Evolutionary conservation across 345 rosid species (phyloP).

Genomic region (Chamaenerion angustifolium): DNA sequence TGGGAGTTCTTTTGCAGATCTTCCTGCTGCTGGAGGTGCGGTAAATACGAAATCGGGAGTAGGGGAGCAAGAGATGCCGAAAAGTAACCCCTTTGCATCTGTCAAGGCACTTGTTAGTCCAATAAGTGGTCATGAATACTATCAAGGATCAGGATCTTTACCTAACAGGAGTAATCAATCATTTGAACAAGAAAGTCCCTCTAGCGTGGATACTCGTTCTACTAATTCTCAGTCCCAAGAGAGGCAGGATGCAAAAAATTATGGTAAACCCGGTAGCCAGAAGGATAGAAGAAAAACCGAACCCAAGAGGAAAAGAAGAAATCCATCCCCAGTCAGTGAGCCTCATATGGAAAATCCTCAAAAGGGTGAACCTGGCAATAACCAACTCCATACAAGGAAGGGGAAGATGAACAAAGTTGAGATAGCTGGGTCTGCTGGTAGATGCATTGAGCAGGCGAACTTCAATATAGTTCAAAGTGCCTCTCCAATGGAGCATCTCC

Average conservation of each 20-base stretch:
- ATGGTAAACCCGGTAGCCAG: slow-evolving; percentile 25
- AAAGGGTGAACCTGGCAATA: slow-evolving; percentile 28
- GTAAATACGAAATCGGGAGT: slow-evolving; percentile 39
- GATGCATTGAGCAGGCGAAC: slow-evolving; percentile 26
- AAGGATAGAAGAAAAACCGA: slow-evolving; percentile 44
- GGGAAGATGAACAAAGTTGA: slow-evolving; percentile 62
- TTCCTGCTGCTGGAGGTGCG: slow-evolving; percentile 44
- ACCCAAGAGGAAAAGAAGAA: slow-evolving; percentile 70
- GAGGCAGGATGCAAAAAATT: slow-evolving; percentile 21
- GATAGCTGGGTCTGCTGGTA: slow-evolving; percentile 28
- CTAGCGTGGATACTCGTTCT: slow-evolving; percentile 79
- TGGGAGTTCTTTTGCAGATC: slow-evolving; percentile 33
- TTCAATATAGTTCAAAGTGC: slow-evolving; percentile 18
- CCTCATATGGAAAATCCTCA: slow-evolving; percentile 36
- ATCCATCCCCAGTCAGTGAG: slow-evolving; percentile 41
- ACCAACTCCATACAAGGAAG: slow-evolving; percentile 30
- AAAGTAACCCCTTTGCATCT: slow-evolving; percentile 46
- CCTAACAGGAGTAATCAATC: slow-evolving; percentile 53
- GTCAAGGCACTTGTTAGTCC: slow-evolving; percentile 64
- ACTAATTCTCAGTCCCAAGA: slow-evolving; percentile 81
- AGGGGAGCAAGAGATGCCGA: slow-evolving; percentile 55
- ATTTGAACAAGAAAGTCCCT: slow-evolving; percentile 85
- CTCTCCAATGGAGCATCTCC: slow-evolving; percentile 23
- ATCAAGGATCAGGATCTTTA: slow-evolving; percentile 71
- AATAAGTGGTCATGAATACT: slow-evolving; percentile 48